phyloP scores from a whole-genome alignment of 352 stramenopile genomes.

The Phytophthora kernoviae region DNA sequence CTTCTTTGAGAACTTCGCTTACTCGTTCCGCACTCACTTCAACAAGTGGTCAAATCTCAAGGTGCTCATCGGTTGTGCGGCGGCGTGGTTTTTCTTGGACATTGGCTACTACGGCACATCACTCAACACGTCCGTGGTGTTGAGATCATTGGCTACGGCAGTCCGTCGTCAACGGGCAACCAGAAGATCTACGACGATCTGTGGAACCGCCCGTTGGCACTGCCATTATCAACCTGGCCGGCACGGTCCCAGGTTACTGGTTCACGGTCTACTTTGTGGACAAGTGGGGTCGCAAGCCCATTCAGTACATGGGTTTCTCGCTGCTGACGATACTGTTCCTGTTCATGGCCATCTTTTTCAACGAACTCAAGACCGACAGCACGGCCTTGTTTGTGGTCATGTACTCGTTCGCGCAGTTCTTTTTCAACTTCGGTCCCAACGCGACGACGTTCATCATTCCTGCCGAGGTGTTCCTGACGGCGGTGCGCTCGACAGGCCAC shows the following conservation, averaged over 20 bases:
- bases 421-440: conserved; percentile 77
- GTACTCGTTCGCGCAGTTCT: conserved; percentile 62
- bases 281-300: conserved; percentile 53
- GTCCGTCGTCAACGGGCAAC: conserved; percentile 37
- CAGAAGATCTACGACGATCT: conserved; percentile 52
- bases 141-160: conserved; percentile 51
- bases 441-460: conserved; percentile 89
- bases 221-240: conserved; percentile 51
- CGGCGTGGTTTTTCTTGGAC: conserved; percentile 66
- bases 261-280: conserved; percentile 66
- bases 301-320: conserved; percentile 67
- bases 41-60: conserved; percentile 49
- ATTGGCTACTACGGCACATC: conserved; percentile 67
- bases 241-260: conserved; percentile 68
- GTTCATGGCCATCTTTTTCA: conserved; percentile 52
- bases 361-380: conserved; percentile 43
- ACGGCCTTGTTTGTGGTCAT: conserved; percentile 51
- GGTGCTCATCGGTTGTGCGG: conserved; percentile 34
- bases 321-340: conserved; percentile 52
- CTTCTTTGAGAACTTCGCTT: conserved; percentile 34
- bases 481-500: conserved; percentile 81
- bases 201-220: conserved; percentile 49
- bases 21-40: conserved; percentile 21
- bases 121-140: conserved; percentile 52
- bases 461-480: conserved; percentile 82